Conservation (phyloP, 2,329 filamentous ascomycete genomes). For the Calonectria pteridis region DNA sequence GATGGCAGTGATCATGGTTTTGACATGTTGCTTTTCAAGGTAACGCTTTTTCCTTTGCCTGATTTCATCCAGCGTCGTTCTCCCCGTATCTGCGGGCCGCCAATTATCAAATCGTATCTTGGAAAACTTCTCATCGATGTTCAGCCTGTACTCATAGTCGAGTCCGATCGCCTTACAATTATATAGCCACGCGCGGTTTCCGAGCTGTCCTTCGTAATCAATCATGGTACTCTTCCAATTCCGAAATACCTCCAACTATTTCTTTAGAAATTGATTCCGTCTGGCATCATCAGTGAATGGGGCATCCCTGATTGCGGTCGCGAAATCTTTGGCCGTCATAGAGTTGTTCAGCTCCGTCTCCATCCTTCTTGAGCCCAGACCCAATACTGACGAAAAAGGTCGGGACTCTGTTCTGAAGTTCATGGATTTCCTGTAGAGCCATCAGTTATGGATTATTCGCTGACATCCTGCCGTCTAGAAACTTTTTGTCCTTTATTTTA, state of each 20-base stretch:
- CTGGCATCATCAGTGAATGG: not conserved
- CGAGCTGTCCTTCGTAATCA: slow-evolving; percentile 6
- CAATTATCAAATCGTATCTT: not conserved
- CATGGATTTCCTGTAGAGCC: not conserved
- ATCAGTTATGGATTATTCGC: not conserved
- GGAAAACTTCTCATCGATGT: not conserved
- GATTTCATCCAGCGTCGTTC: not conserved
- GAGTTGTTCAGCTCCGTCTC: no score
- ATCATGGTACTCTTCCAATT: slow-evolving; percentile 10
- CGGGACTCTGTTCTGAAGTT: not conserved
- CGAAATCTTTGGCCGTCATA: not conserved
- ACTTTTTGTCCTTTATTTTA: not conserved
- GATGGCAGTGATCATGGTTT: not conserved
- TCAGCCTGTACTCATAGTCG: not conserved
- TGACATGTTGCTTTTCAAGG: not conserved
- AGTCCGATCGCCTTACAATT: not conserved
- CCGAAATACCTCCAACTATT: not conserved
- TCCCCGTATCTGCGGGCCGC: not conserved
- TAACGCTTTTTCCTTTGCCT: not conserved
- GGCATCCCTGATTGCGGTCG: accelerated
- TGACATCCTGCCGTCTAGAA: slow-evolving; percentile 2
- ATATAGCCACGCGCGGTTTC: not conserved
- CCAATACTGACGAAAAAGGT: slow-evolving; percentile 13
- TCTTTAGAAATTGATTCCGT: not conserved
- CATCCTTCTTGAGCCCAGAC: not conserved